phyloP scores from a whole-genome alignment of 768 basidiomycete genomes.

The Boletellus ananiceps region DNA sequence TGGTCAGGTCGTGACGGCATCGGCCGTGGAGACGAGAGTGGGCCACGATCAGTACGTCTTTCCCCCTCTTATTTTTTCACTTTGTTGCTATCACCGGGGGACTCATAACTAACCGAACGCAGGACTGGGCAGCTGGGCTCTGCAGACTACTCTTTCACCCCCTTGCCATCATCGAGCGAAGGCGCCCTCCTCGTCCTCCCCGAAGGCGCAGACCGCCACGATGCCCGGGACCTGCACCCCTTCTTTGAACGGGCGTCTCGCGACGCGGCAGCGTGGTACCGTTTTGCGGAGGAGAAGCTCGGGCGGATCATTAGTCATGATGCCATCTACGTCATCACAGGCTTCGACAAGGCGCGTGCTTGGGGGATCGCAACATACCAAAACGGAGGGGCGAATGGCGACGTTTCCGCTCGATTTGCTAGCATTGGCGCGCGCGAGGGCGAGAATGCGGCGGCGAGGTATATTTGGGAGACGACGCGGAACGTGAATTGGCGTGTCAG shows the following conservation, averaged over 20 bases:
- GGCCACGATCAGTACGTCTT: not conserved
- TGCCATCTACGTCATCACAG: constrained; percentile 32
- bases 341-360: constrained; percentile 21
- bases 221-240: constrained; percentile 21
- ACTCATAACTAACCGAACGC: too few species aligned
- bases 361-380: constrained; percentile 29
- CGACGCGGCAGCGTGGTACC: constrained; percentile 31
- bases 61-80: not conserved
- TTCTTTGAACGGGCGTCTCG: constrained; percentile 26
- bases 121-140: constrained; percentile 4
- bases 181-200: constrained; percentile 34
- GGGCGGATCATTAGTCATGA: constrained; percentile 29
- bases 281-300: constrained; percentile 23
- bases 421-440: constrained; percentile 1
- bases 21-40: constrained; percentile 13
- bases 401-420: constrained; percentile 16
- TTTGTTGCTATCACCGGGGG: not conserved
- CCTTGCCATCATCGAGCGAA: constrained; percentile 21
- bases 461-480: constrained; percentile 17
- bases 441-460: constrained; percentile 6
- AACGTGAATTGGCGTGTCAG: constrained; percentile 20
- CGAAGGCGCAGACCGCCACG: constrained; percentile 27
- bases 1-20: constrained; percentile 5
- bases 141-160: constrained; percentile 10
- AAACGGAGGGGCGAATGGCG: constrained; percentile 1